Evolutionary conservation across 2,329 filamentous ascomycete genomes (phyloP).

Genomic region (Neofusicoccum kwambonambiense): DNA sequence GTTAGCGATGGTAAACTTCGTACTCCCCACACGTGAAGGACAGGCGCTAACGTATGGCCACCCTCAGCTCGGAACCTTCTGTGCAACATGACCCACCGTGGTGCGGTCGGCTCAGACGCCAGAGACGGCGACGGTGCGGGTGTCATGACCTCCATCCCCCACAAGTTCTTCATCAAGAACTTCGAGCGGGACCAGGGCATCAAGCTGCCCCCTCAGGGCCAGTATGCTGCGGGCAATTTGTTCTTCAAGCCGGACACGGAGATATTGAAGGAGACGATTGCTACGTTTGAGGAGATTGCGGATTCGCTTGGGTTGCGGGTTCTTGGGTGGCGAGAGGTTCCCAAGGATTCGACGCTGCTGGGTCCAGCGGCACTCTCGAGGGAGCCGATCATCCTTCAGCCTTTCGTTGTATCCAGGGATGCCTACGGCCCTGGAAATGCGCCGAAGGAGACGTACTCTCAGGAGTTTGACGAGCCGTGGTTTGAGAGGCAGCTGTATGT

Average conservation of each 20-base stretch:
- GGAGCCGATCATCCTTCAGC: slow-evolving; percentile 93
- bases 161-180: slow-evolving; percentile 98
- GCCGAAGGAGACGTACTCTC: slow-evolving; percentile 74
- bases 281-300: slow-evolving; percentile 91
- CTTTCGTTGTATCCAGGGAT: slow-evolving; percentile 84
- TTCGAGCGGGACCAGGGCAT: slow-evolving; percentile 89
- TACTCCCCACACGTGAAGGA: background rate
- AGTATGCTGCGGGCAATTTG: slow-evolving; percentile 95
- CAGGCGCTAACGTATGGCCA: slow-evolving; percentile 9
- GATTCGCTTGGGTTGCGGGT: slow-evolving; percentile 84
- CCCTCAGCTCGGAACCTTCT: slow-evolving; percentile 78
- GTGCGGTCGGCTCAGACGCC: slow-evolving; percentile 95
- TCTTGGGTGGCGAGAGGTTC: slow-evolving; percentile 93
- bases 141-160: slow-evolving; percentile 98
- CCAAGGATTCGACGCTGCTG: slow-evolving; percentile 87
- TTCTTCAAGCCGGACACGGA: slow-evolving; percentile 98
- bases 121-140: slow-evolving; percentile 97
- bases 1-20: slow-evolving; percentile 79
- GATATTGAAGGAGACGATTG: slow-evolving; percentile 83
- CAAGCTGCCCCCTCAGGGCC: slow-evolving; percentile 80
- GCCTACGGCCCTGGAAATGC: slow-evolving; percentile 79
- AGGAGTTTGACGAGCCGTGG: slow-evolving; percentile 76
- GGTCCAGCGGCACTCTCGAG: slow-evolving; percentile 90
- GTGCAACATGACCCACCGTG: slow-evolving; percentile 99
- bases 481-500: slow-evolving; percentile 95